Evolutionary conservation across 257 asterid genomes (phyloP).

Genomic region (Avicennia marina): DNA sequence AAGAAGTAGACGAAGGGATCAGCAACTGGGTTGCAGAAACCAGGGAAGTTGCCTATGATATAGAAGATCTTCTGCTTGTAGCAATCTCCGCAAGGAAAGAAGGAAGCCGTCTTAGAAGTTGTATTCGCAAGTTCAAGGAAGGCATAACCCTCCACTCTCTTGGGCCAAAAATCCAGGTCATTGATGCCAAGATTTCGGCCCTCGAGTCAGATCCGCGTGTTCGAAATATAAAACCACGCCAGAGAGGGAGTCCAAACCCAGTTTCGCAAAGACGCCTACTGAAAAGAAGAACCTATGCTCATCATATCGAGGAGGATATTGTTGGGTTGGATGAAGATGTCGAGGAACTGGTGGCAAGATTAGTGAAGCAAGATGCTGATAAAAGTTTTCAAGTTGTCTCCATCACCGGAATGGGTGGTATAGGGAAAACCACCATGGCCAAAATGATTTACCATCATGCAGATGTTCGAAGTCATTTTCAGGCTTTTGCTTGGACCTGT

Average conservation of each 20-base stretch:
- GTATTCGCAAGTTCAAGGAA: constrained; percentile 22
- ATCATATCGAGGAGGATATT: constrained; percentile 33
- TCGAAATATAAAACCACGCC: constrained; percentile 21
- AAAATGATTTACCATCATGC: constrained; percentile 35
- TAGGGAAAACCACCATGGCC: constrained; percentile 52
- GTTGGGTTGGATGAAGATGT: constrained; percentile 45
- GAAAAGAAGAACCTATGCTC: constrained; percentile 34
- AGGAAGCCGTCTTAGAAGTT: constrained; percentile 12
- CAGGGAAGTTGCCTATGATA: constrained; percentile 38
- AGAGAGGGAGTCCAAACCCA: constrained; percentile 19
- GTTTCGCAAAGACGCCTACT: constrained; percentile 9
- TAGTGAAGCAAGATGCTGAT: constrained; percentile 21
- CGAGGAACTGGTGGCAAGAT: constrained; percentile 22
- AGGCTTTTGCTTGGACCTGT: constrained; percentile 48
- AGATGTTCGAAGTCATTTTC: constrained; percentile 29
- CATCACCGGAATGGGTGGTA: constrained; percentile 49
- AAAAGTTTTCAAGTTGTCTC: constrained; percentile 22
- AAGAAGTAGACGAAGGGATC: constrained; percentile 33
- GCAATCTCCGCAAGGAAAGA: constrained; percentile 21
- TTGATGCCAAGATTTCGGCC: constrained; percentile 35
- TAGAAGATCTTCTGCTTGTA: constrained; percentile 33
- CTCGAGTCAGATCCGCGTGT: constrained; percentile 37
- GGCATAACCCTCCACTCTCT: constrained; percentile 18
- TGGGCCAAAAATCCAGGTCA: constrained; percentile 26
- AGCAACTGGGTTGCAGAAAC: constrained; percentile 47